These are phyloP conservation scores for Kurtzmaniella fragi DNA, from an alignment of 805 yeast species.

Conservation along the genomic window DNA sequence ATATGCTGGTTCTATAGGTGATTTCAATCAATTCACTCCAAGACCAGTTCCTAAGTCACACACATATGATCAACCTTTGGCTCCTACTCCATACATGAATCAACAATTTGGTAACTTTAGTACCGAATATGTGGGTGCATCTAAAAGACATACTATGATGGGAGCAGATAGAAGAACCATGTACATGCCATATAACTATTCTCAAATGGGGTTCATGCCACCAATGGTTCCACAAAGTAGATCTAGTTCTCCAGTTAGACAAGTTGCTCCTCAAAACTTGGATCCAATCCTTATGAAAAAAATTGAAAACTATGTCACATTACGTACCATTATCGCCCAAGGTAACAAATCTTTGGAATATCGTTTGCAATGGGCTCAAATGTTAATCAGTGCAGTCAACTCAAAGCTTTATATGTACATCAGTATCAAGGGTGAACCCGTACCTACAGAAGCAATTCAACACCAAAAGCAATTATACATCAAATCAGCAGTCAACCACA, in stretches of 20 bases:
- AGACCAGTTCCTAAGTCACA: neutral
- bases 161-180: constrained; percentile 2
- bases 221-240: constrained; percentile 4
- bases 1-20: too few species aligned
- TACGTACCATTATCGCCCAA: constrained; percentile 32
- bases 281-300: constrained; percentile 14
- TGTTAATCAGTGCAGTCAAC: constrained; percentile 36
- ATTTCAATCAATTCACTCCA: too few species aligned
- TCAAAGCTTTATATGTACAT: constrained; percentile 35
- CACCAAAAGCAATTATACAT: constrained; percentile 31
- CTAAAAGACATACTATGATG: neutral
- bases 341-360: constrained; percentile 39
- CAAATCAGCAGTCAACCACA: constrained; percentile 34
- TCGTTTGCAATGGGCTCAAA: constrained; percentile 38
- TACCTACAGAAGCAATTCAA: constrained; percentile 22
- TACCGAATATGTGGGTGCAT: constrained; percentile 1
- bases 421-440: constrained; percentile 37
- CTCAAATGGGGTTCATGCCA: neutral
- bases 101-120: too few species aligned
- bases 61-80: neutral
- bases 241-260: constrained; percentile 6
- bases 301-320: constrained; percentile 27
- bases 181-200: constrained; percentile 7
- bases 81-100: neutral
- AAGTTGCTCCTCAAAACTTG: constrained; percentile 17